Percentiles rank a stretch among this genome's conserved stretches.
Conservation (phyloP, 192 early-diverging fungal genomes). For the Lunasporangiospora selenospora region DNA sequence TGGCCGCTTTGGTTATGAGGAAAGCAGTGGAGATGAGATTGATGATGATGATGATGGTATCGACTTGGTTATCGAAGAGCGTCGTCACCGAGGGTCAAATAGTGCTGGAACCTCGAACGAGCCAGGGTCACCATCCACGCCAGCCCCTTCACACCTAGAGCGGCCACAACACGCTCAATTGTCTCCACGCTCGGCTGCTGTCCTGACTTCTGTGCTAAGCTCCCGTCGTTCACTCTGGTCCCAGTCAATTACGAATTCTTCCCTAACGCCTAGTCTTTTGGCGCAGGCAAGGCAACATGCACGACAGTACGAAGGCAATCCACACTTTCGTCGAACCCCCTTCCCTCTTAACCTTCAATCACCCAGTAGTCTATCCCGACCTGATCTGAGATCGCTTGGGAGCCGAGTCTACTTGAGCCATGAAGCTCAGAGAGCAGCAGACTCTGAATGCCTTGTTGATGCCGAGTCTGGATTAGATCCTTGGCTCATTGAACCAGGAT, state of each 20-base stretch:
- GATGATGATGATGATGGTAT: conserved; percentile 28
- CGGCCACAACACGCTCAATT: conserved; percentile 32
- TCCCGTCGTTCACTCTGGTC: conserved; percentile 6
- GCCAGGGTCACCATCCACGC: conserved; percentile 4
- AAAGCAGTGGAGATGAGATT: conserved; percentile 6
- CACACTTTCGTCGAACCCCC: conserved; percentile 31
- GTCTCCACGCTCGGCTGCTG: conserved; percentile 32
- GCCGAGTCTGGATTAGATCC: background rate
- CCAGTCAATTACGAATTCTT: conserved; percentile 12
- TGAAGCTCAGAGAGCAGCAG: too few species aligned
- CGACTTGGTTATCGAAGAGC: conserved; percentile 18
- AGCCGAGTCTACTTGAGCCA: too few species aligned
- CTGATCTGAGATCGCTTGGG: too few species aligned
- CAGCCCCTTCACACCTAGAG: conserved; percentile 6
- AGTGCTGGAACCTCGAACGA: conserved; percentile 1
- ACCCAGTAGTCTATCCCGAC: too few species aligned
- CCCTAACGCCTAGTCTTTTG: conserved; percentile 6
- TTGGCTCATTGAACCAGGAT: conserved; percentile 1
- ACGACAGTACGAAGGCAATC: conserved; percentile 30
- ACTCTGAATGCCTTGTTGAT: background rate
- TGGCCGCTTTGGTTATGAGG: conserved; percentile 11
- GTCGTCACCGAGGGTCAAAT: background rate
- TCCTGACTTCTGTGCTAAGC: conserved; percentile 11
- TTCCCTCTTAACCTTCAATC: background rate
- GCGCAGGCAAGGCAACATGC: conserved; percentile 6